These are phyloP conservation scores for Fistulifera pelliculosa DNA, from an alignment of 108 stramenopile genomes.

Conservation along the genomic window DNA sequence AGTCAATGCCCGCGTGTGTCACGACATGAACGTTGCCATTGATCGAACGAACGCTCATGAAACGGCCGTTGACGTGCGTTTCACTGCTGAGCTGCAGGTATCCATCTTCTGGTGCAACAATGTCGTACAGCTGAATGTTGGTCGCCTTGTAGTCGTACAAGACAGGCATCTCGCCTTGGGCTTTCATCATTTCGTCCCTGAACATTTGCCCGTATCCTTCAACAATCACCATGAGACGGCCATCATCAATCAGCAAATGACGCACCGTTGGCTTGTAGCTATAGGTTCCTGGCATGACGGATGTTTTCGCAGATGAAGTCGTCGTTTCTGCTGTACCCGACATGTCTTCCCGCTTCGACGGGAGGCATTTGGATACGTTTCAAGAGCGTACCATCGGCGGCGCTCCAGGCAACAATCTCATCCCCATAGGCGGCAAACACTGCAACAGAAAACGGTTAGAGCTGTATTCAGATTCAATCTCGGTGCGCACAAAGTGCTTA, in stretches of 20 bases:
- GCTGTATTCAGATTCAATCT: no score
- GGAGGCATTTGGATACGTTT: slow-evolving; percentile 16
- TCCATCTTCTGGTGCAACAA: slow-evolving; percentile 5
- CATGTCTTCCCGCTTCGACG: background rate
- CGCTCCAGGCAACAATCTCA: slow-evolving; percentile 20
- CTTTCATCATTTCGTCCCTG: background rate
- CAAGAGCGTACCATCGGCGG: slow-evolving; percentile 6
- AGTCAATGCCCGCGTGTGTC: slow-evolving; percentile 15
- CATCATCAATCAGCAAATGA: slow-evolving; percentile 1
- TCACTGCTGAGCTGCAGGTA: slow-evolving; percentile 1
- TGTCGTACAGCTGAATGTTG: slow-evolving; percentile 24
- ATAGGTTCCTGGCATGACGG: background rate
- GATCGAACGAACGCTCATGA: slow-evolving; percentile 16
- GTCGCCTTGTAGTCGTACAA: slow-evolving; percentile 20
- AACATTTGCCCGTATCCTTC: slow-evolving; percentile 8
- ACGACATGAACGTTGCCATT: slow-evolving; percentile 22
- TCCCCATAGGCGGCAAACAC: slow-evolving; percentile 33
- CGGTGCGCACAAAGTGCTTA: background rate
- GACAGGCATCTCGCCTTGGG: slow-evolving; percentile 1
- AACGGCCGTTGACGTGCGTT: slow-evolving; percentile 21
- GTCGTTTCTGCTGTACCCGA: no score
- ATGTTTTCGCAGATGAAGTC: background rate
- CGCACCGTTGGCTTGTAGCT: background rate
- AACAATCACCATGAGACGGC: slow-evolving; percentile 6
- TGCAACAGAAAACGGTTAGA: background rate